Evolutionary conservation across 345 rosid genomes (phyloP).

Genomic region (Aurinia saxatilis): DNA sequence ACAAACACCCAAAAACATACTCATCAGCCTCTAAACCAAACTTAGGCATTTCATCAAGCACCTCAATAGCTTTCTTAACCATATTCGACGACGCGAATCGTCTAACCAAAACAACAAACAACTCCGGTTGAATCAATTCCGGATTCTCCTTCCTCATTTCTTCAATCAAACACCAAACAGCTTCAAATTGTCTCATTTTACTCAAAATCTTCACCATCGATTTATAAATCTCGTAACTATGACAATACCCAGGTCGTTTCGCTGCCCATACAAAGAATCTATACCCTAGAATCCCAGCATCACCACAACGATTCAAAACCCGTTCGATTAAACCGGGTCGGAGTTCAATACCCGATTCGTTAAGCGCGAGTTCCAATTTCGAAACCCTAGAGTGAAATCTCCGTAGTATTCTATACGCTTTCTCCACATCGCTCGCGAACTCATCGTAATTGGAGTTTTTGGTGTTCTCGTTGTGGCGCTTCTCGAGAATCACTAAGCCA

Average conservation of each 20-base stretch:
- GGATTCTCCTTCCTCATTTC: conserved; percentile 80
- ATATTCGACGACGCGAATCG: conserved; percentile 64
- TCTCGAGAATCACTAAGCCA: conserved; percentile 45
- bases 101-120: conserved; percentile 65
- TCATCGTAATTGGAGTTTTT: conserved; percentile 35
- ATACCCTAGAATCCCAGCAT: conserved; percentile 82
- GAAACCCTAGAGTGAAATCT: conserved; percentile 67
- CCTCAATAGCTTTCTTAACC: conserved; percentile 80
- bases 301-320: conserved; percentile 83
- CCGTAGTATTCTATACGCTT: conserved; percentile 59
- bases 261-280: conserved; percentile 78
- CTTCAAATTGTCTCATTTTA: conserved; percentile 81
- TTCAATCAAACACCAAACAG: conserved; percentile 84
- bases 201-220: conserved; percentile 67
- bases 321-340: conserved; percentile 71
- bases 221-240: conserved; percentile 59
- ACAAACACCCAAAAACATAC: conserved; percentile 61
- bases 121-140: conserved; percentile 55
- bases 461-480: conserved; percentile 10
- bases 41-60: conserved; percentile 87
- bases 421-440: conserved; percentile 71
- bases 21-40: conserved; percentile 73
- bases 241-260: conserved; percentile 65
- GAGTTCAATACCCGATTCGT: conserved; percentile 60
- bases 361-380: conserved; percentile 69